Evolutionary conservation across 768 basidiomycete species (phyloP), one percentile per base, ranked within the genome.

Genomic region (Lactarius hengduanensis): DNA sequence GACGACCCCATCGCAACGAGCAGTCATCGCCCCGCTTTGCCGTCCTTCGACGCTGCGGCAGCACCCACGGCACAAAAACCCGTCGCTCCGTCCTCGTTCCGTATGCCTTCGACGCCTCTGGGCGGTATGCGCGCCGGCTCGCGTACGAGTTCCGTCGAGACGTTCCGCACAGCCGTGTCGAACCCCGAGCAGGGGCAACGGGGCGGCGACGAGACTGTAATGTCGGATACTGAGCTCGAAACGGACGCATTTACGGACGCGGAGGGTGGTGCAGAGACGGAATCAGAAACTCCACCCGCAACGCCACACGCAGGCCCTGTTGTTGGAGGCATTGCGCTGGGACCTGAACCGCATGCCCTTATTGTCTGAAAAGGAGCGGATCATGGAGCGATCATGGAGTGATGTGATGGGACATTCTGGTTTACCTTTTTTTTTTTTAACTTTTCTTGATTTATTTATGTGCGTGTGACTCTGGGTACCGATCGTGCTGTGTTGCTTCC

Each of bases 61-160:
- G 11, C 41, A 11, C 7, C 13, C 1, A 32, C 56, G 10, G 18
- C 47, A 6, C 65, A 40, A 18, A 57, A 36, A 9, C 30, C 38
- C 38, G 10, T 26, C 22, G 61, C 62, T 2, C 69, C 70, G n/a
- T 63, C 70, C 13, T 59, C 70, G 32, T 70, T 70, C 68, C 67
- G 62, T 55, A 63, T 65, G 67, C 67, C 68, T n/a, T 45, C 62
- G 11, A 32, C 57, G 8, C 59, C 61, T 8, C 50, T 13, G 8
- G 47, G 28, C 2, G 59, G 22, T 8, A 6, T 22, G 20, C 57
- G 47, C 11, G 40, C 36, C 11, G 34, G 22, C 50, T 71, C 70
- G 30, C 70, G 70, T 30, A 30, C 70, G 40, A 69, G 68, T 60
- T 71, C 70, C 0, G 22, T 69, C 6, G 64, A 68, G 0, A 47